Evolutionary conservation across 768 basidiomycete genomes (phyloP), one percentile per base, ranked within the genome.

Genomic region (Mycena olivaceomarginata): DNA sequence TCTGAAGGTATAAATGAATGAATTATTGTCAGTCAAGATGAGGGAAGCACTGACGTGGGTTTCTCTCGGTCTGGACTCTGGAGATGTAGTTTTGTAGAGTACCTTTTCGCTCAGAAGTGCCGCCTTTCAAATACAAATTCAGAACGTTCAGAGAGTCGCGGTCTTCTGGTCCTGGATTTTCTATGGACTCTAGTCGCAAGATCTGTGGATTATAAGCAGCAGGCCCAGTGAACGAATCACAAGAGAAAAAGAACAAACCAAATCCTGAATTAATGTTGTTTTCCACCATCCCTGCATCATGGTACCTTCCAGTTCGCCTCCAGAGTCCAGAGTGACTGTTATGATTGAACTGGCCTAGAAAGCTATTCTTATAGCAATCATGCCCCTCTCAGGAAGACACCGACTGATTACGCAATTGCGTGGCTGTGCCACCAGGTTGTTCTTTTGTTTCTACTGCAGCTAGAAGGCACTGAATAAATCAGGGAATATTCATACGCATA

Each of bases 81-180:
- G 75, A 70, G 16, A 80, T 67, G 57, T 74, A 79, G 41, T 80
- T 68, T 43, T 77, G 69, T 71, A 31, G 12, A 69, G 74, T n/a
- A n/a, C n/a, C n/a, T n/a, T n/a, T n/a, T n/a, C n/a, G n/a, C 20
- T 80, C 77, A 5, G 69, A 73, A 6, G 72, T 74, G 2, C 70
- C 74, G 12, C 80, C 79, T 18, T 77, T 70, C 16, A 75, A 31
- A 25, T 80, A 53, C 2, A 56, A 62, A 39, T 77, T 77, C 16
- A 81, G 77, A 0, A 78, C n/a, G 0, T 22, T 7, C 7, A 80
- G 9, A 1, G 79, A 80, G 9, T 67, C 77, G 8, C 3, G 2
- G 43, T 75, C 64, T 22, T 80, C 79, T 18, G 53, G 73, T 5
- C 43, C 56, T 13, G 73, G 70, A 22, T 67, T 56, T 20, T 11